Conservation (phyloP, 163 green algal species). For the Scenedesmus sp. region DNA sequence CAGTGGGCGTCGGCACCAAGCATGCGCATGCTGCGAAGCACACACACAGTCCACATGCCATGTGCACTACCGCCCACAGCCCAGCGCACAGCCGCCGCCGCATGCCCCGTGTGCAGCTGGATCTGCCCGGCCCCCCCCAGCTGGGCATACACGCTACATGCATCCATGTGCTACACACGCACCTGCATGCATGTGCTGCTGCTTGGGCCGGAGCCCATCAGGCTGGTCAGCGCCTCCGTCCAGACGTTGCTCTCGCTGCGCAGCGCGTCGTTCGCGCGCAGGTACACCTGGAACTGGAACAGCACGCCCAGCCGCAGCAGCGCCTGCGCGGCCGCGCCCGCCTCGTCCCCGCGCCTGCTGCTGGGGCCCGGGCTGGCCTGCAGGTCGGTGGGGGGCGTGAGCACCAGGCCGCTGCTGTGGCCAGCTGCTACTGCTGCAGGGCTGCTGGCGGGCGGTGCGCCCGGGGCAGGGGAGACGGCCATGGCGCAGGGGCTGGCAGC, state of each 20-base stretch:
- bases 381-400: not conserved
- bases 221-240: conserved; percentile 50
- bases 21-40: too few species aligned
- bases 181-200: conserved; percentile 37
- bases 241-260: conserved; percentile 41
- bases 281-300: conserved; percentile 51
- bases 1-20: too few species aligned
- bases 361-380: conserved; percentile 22
- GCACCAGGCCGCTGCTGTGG: not conserved
- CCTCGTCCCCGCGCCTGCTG: conserved; percentile 45
- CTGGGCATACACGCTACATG: too few species aligned
- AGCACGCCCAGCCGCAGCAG: conserved; percentile 52
- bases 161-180: not conserved
- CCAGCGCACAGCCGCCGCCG: too few species aligned
- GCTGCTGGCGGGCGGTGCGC: not conserved
- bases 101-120: too few species aligned
- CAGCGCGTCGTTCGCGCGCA: conserved; percentile 18
- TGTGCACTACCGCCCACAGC: too few species aligned
- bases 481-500: not conserved
- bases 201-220: conserved; percentile 10
- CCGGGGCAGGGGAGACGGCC: conserved; percentile 21
- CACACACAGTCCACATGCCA: too few species aligned
- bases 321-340: conserved; percentile 18
- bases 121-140: too few species aligned
- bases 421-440: conserved; percentile 12